Evolutionary conservation across 306 rosid species (phyloP), one percentile per base, ranked within the genome.

Genomic region (Trichosanthes cucumerina): DNA sequence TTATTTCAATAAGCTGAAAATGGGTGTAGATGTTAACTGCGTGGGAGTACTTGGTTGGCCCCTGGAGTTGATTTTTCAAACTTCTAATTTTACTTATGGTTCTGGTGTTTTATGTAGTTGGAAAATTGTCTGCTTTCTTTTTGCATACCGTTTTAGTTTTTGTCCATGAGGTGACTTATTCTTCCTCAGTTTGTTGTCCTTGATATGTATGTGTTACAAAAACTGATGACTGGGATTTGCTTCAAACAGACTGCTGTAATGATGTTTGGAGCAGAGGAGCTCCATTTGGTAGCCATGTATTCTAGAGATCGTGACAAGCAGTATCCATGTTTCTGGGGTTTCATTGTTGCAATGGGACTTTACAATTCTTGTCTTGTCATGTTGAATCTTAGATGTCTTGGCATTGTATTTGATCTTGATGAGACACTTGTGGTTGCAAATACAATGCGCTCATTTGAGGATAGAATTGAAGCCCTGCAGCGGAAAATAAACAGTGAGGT

Each of bases 391-490:
- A 90, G 99, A 88, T 96, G 99, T 85, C 90, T 96, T 85, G 98
- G 97, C 74, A 96, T 96, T 83, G 99, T 96, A 77, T 96, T 96
- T 84, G 99, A 96, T 90, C 92, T 96, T 39, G 99, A 96, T 85
- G 99, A 96, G 85, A 96, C 99, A 21, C 99, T 96, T 62, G 83
- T 96, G 70, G 99, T 96, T 46, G 99, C 99, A 50, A 96, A 96
- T 80, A 96, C 99, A 85, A 91, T 92, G 99, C 97, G 99, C 16
- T 96, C 99, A 3, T 96, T 96, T 76, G 99, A 96, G 87, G 99
- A 96, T 83, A 86, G 96, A 84, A 96, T 96, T 81, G 99, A 96
- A 62, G 93, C 91, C 47, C 91, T 96, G 26, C 98, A 92, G 88
- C 86, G 99, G 78, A 96, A 96, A 88, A 81, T 96, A 64, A 93